Conservation (phyloP, 345 rosid genomes). For the Melaleuca alternifolia region DNA sequence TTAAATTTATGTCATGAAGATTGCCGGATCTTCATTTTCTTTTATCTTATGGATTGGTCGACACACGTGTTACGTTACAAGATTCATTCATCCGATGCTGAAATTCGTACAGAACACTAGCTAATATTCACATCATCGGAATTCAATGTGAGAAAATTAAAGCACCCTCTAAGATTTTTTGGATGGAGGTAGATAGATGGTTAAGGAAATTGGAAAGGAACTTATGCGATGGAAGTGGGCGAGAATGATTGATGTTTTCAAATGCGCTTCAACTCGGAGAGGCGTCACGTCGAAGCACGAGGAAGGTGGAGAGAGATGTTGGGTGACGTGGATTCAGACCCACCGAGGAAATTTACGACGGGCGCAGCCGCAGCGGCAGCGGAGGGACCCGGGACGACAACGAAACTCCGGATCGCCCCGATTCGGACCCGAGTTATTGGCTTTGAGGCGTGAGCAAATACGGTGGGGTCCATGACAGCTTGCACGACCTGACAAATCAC, state of each 20-base stretch:
- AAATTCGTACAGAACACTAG: too few relatives aligned
- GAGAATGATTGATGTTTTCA: not conserved
- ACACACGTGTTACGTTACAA: not conserved
- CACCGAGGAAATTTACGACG: not conserved
- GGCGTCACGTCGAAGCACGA: not conserved
- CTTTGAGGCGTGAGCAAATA: not conserved
- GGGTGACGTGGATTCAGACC: not conserved
- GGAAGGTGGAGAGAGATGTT: not conserved
- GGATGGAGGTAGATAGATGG: not conserved
- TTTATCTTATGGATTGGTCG: accelerated
- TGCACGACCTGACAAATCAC: conserved; percentile 8
- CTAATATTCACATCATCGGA: not conserved
- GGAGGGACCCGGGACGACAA: not conserved
- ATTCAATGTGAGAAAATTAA: not conserved
- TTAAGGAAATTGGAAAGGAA: not conserved
- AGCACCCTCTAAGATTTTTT: not conserved
- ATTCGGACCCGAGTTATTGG: not conserved
- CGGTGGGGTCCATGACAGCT: conserved; percentile 9
- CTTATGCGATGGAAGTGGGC: not conserved
- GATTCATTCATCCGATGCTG: not conserved
- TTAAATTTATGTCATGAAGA: too few relatives aligned
- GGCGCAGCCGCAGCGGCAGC: too few relatives aligned
- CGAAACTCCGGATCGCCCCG: not conserved
- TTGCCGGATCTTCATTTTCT: too few relatives aligned
- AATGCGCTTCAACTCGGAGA: not conserved